These are phyloP conservation scores for Nakaseomyces glabratus DNA, from an alignment of 1,139 yeast genomes.

Conservation along the genomic window DNA sequence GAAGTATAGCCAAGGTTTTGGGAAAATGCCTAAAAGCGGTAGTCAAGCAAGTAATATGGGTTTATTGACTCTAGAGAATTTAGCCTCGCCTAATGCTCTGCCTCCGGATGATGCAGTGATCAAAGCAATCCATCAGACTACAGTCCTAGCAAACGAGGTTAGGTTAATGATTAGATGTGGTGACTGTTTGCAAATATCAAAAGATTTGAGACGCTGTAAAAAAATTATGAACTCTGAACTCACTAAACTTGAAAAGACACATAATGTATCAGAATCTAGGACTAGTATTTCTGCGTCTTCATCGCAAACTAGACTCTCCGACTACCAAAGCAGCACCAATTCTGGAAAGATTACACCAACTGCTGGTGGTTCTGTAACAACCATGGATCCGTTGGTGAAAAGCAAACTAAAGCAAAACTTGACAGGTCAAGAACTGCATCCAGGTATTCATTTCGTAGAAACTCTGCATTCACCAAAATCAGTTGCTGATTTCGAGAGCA, in stretches of 20 bases:
- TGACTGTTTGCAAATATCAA: constrained; percentile 52
- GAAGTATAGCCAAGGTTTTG: constrained; percentile 8
- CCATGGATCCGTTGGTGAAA: constrained; percentile 4
- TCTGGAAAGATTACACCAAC: constrained; percentile 3
- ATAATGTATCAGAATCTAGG: too few species aligned
- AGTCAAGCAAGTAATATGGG: constrained; percentile 13
- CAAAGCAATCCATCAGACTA: constrained; percentile 51
- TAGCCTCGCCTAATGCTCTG: constrained; percentile 45
- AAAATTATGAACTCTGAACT: constrained; percentile 19
- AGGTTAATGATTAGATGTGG: constrained; percentile 54
- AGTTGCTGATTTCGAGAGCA: too few species aligned
- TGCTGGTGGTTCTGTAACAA: neutral
- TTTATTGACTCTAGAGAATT: constrained; percentile 40
- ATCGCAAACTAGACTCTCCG: constrained; percentile 7
- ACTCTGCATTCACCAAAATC: constrained; percentile 4
- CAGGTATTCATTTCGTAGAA: constrained; percentile 3
- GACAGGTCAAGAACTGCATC: constrained; percentile 2
- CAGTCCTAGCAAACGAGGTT: constrained; percentile 53
- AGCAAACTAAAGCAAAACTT: neutral
- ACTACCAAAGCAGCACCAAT: neutral
- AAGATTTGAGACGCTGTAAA: constrained; percentile 35
- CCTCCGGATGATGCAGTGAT: constrained; percentile 47
- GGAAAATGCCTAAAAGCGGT: constrained; percentile 12
- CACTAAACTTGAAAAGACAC: constrained; percentile 8
- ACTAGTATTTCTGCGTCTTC: constrained; percentile 3